Conservation (phyloP, 2,329 filamentous ascomycete genomes). For the Pseudodiploospora longispora region DNA sequence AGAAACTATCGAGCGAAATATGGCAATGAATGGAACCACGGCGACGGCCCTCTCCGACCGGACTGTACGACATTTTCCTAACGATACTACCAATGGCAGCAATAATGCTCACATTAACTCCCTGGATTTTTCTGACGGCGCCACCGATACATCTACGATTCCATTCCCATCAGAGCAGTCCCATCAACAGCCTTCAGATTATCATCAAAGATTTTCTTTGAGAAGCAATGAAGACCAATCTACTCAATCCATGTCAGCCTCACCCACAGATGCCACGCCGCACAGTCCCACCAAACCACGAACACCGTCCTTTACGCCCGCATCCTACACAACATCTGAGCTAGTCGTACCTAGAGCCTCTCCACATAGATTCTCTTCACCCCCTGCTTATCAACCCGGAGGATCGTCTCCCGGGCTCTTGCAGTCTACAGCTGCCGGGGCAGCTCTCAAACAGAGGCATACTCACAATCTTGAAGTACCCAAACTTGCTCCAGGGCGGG, state of each 20-base stretch:
- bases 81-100: slow-evolving; percentile 11
- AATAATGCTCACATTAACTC: slow-evolving; percentile 5
- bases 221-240: slow-evolving; percentile 12
- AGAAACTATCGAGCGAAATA: slow-evolving; percentile 16
- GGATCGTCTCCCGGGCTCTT: slow-evolving; percentile 37
- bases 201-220: slow-evolving; percentile 8
- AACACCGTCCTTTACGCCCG: slow-evolving; percentile 6
- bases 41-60: slow-evolving; percentile 19
- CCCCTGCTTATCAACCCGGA: slow-evolving; percentile 45
- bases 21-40: slow-evolving; percentile 19
- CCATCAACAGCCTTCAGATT: background rate
- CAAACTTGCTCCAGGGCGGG: slow-evolving; percentile 54
- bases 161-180: slow-evolving; percentile 14
- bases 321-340: slow-evolving; percentile 17
- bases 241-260: slow-evolving; percentile 10
- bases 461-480: slow-evolving; percentile 88
- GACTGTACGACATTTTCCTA: slow-evolving; percentile 14
- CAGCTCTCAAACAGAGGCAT: slow-evolving; percentile 69
- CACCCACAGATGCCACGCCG: slow-evolving; percentile 9
- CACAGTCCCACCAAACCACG: slow-evolving; percentile 5
- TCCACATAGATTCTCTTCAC: slow-evolving; percentile 57
- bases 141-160: slow-evolving; percentile 11
- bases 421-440: slow-evolving; percentile 36
- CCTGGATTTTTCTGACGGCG: slow-evolving; percentile 10
- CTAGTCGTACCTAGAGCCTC: slow-evolving; percentile 19